Evolutionary conservation across 805 yeast species (phyloP).

Genomic region (Candida tammaniensis): DNA sequence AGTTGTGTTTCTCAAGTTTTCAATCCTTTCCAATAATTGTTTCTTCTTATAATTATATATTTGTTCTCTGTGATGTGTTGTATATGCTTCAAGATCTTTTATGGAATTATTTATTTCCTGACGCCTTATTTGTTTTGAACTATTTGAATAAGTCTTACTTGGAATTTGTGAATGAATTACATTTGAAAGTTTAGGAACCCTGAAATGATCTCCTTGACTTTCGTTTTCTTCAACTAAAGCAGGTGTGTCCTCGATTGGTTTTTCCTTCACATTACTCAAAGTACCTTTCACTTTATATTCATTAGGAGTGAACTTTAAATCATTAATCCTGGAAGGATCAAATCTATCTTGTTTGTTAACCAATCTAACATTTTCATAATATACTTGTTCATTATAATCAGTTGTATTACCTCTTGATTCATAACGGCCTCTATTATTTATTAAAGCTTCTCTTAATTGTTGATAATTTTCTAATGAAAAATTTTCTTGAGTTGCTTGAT

Average conservation of each 20-base stretch:
- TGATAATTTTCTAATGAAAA: constrained; percentile 20
- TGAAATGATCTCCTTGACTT: too few relatives aligned
- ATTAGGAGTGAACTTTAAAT: neutral
- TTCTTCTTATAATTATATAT: constrained; percentile 21
- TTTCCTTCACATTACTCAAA: constrained; percentile 5
- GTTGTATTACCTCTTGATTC: neutral
- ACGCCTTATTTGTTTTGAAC: constrained; percentile 21
- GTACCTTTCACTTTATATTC: neutral
- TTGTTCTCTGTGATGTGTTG: constrained; percentile 15
- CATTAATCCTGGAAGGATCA: neutral
- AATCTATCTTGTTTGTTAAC: constrained; percentile 4
- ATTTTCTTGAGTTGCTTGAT: constrained; percentile 33
- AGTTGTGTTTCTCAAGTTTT: constrained; percentile 22
- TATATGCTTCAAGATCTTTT: constrained; percentile 18
- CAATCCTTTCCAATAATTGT: constrained; percentile 23
- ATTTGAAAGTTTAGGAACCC: neutral
- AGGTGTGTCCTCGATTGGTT: constrained; percentile 7
- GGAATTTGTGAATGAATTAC: neutral
- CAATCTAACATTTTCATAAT: constrained; percentile 5
- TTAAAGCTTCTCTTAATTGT: neutral
- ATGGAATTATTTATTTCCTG: constrained; percentile 15
- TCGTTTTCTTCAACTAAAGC: constrained; percentile 4
- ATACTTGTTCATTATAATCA: neutral
- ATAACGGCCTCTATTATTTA: neutral
- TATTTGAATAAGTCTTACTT: constrained; percentile 1